Evolutionary conservation across 148 eudicot species (phyloP), one percentile per base, ranked within the genome.

Genomic region (Fagopyrum esculentum): DNA sequence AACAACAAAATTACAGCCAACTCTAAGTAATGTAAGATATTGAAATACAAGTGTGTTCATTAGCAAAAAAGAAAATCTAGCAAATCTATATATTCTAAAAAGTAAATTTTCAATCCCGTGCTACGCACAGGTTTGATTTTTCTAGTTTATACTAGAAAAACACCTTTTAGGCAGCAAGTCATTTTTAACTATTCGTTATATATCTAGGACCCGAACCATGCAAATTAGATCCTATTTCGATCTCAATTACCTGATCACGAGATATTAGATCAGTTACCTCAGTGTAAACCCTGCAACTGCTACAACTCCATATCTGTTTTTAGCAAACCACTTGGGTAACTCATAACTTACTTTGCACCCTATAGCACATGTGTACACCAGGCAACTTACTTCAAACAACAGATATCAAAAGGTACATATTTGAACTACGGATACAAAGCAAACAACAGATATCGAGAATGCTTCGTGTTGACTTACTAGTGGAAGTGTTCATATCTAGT

Each of bases 211-310:
- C 51, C 5, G 44, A 6, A 45, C 10, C 49, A 70, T 16, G 1
- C 6, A 45, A 45, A 45, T 45, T 7, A 6, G 43, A 13, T 70
- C 73, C 52, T 70, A 29, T 12, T 70, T n/a, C 44, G 47, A 9
- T 70, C 73, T 45, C 19, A 45, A 69, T 16, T 19, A 69, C 49
- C 72, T 60, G 71, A 45, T 63, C 72, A 52, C 68, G 74, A 69
- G 49, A 45, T 75, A 71, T 71, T 72, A 72, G 77, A 81, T 45
- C 70, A 68, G 82, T 85, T 81, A 81, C 85, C 88, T 83, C 71
- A 83, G 73, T 40, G 79, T 73, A 84, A 77, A 80, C 73, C 77
- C 74, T 45, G 82, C 77, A 80, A 80, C 81, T 71, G 73, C 79
- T 77, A 80, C 77, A 81, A 78, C 81, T 81, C 82, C 84, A 83